A percentile compares a stretch with the other conserved stretches of the same genome.
Conservation (phyloP, 192 early-diverging fungal species). For the Coemansia reversa region DNA sequence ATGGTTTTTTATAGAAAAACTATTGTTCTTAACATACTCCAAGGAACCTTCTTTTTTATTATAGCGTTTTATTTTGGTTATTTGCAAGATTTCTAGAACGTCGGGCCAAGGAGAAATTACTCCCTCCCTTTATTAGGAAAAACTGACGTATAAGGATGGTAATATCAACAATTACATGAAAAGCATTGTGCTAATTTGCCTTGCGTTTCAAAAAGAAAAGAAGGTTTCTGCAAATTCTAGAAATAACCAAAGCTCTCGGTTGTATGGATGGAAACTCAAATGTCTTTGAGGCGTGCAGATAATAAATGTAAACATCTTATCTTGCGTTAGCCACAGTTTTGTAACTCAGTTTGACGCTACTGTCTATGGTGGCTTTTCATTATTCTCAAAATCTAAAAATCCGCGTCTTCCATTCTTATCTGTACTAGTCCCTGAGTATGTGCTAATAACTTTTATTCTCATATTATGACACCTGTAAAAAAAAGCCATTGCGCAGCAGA, state of each 20-base stretch:
- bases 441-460: neutral
- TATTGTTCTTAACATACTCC: neutral
- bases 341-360: neutral
- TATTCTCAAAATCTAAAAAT: neutral
- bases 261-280: neutral
- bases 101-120: neutral
- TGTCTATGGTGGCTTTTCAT: neutral
- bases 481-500: neutral
- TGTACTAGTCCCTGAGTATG: neutral
- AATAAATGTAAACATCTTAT: neutral
- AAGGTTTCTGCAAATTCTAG: neutral
- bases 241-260: neutral
- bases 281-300: neutral
- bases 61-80: neutral
- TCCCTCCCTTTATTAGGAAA: neutral
- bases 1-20: neutral
- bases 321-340: neutral
- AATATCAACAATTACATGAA: conserved; percentile 1
- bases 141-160: neutral
- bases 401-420: neutral
- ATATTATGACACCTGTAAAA: neutral
- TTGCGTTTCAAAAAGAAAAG: neutral
- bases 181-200: neutral
- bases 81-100: neutral
- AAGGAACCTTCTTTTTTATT: neutral